phyloP scores from a whole-genome alignment of 108 stramenopile genomes.

The Nitzschia putrida region DNA sequence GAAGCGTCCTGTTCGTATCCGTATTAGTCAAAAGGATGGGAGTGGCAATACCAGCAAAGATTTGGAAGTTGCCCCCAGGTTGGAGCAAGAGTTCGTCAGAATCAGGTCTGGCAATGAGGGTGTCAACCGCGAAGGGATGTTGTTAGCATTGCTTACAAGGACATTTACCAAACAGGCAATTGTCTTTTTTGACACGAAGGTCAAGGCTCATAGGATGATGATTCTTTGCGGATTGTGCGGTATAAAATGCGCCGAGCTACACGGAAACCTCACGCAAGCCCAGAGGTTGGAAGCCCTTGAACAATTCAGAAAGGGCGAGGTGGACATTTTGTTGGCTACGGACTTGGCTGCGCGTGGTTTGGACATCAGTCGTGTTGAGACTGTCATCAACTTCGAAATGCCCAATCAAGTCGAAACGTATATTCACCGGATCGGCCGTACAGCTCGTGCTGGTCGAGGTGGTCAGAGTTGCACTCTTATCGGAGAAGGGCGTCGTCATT shows the following conservation, averaged over 20 bases:
- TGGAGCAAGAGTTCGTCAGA: constrained; percentile 96
- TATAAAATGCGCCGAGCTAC: constrained; percentile 88
- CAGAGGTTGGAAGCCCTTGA: constrained; percentile 91
- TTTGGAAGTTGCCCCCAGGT: constrained; percentile 86
- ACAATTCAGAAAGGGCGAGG: constrained; percentile 86
- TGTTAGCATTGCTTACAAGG: constrained; percentile 81
- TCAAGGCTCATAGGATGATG: constrained; percentile 86
- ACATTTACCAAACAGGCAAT: constrained; percentile 86
- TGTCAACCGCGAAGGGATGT: constrained; percentile 88
- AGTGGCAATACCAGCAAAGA: constrained; percentile 41
- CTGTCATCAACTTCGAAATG: constrained; percentile 98
- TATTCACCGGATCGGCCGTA: constrained; percentile 96
- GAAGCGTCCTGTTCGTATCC: constrained; percentile 90
- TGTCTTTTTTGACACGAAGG: constrained; percentile 96
- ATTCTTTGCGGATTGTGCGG: constrained; percentile 85
- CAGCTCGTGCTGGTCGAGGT: constrained; percentile 94
- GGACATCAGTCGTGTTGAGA: constrained; percentile 88
- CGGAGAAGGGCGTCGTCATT: constrained; percentile 83
- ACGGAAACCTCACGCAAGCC: constrained; percentile 91
- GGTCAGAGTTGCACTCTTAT: constrained; percentile 94
- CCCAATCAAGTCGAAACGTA: constrained; percentile 91
- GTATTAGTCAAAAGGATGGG: constrained; percentile 62
- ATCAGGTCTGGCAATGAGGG: constrained; percentile 84
- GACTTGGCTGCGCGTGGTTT: constrained; percentile 96
- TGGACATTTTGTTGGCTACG: constrained; percentile 92